phyloP scores from a whole-genome alignment of 2,329 filamentous ascomycete species.

The Bipolaris bicolor region DNA sequence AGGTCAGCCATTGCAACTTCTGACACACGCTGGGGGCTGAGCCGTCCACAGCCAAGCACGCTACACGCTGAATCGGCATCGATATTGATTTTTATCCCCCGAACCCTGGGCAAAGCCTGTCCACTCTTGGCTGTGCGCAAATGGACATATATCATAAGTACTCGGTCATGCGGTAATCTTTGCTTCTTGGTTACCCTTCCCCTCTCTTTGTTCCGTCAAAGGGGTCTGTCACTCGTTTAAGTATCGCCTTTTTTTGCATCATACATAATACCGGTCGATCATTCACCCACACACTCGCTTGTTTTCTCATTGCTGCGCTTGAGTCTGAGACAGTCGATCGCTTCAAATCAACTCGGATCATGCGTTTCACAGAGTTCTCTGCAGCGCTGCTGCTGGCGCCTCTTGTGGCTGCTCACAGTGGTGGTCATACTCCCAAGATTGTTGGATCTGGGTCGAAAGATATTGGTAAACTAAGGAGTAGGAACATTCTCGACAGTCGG shows the following conservation, averaged over 20 bases:
- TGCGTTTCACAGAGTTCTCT: slow-evolving; percentile 42
- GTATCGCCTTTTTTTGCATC: slow-evolving; percentile 8
- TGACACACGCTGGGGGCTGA: slow-evolving; percentile 16
- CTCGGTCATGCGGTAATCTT: slow-evolving; percentile 1
- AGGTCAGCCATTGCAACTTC: slow-evolving; percentile 4
- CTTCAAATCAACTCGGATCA: slow-evolving; percentile 14
- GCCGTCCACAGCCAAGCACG: slow-evolving; percentile 19
- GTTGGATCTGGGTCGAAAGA: slow-evolving; percentile 37
- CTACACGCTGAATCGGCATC: slow-evolving; percentile 8
- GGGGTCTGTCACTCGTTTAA: slow-evolving; percentile 25
- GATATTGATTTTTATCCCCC: slow-evolving; percentile 1
- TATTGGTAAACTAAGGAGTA: slow-evolving; percentile 29
- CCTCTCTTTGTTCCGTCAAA: slow-evolving; percentile 16
- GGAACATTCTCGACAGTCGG: slow-evolving; percentile 31
- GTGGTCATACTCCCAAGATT: slow-evolving; percentile 40
- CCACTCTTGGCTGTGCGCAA: slow-evolving; percentile 5
- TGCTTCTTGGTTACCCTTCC: slow-evolving; percentile 12
- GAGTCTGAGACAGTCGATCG: background rate
- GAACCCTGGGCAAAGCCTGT: slow-evolving; percentile 10
- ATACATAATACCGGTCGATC: slow-evolving; percentile 14
- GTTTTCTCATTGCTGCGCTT: background rate
- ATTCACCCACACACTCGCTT: slow-evolving; percentile 13
- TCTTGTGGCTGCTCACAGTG: slow-evolving; percentile 41
- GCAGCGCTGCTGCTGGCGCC: slow-evolving; percentile 37
- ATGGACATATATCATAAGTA: slow-evolving; percentile 10